Conservation (phyloP, 176 grass and related monocot genomes). For the Avena atlantica region DNA sequence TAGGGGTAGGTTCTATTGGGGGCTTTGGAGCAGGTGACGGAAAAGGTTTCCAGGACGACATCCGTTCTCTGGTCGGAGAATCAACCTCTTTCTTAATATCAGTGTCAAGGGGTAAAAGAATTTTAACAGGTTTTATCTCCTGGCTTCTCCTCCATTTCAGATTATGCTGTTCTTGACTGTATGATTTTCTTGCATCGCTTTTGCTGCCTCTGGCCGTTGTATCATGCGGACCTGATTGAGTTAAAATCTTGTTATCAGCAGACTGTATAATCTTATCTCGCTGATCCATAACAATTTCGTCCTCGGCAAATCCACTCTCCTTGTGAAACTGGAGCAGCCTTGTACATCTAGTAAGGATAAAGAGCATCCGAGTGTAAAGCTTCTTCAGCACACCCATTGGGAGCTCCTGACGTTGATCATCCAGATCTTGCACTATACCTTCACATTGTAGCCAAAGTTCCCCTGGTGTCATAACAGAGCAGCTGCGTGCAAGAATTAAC, state of each 20-base stretch:
- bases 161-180: slow-evolving; percentile 95
- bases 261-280: slow-evolving; percentile 75
- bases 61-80: slow-evolving; percentile 72
- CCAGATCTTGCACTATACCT: slow-evolving; percentile 98
- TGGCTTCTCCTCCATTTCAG: slow-evolving; percentile 99
- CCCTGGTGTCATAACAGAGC: slow-evolving; percentile 89
- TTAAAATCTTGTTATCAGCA: slow-evolving; percentile 70
- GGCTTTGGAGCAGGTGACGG: slow-evolving; percentile 61
- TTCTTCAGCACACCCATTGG: slow-evolving; percentile 94
- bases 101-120: slow-evolving; percentile 59
- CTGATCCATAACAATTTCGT: slow-evolving; percentile 82
- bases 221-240: slow-evolving; percentile 46
- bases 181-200: slow-evolving; percentile 79
- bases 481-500: slow-evolving; percentile 96
- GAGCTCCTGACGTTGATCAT: slow-evolving; percentile 91
- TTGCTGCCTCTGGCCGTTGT: slow-evolving; percentile 54
- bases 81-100: slow-evolving; percentile 65
- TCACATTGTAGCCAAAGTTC: slow-evolving; percentile 99
- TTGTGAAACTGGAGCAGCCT: slow-evolving; percentile 97
- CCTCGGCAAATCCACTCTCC: slow-evolving; percentile 91
- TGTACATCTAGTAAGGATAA: slow-evolving; percentile 99
- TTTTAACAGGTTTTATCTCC: slow-evolving; percentile 86
- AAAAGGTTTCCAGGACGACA: slow-evolving; percentile 89
- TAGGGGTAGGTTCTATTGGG: slow-evolving; percentile 54
- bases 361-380: slow-evolving; percentile 92